Evolutionary conservation across 768 basidiomycete species (phyloP).

Genomic region (Tylopilus felleus): DNA sequence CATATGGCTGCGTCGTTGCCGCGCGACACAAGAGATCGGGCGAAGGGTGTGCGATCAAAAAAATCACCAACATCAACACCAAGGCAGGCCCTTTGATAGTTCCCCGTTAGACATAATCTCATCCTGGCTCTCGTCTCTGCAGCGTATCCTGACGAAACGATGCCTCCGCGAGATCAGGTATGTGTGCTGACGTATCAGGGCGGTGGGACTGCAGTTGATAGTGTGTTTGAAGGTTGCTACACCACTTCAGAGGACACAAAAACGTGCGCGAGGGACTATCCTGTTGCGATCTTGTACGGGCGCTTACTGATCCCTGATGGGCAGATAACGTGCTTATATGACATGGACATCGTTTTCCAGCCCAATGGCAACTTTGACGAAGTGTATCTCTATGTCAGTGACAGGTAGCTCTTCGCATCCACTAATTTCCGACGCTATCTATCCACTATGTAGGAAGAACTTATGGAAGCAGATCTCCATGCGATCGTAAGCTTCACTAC

Average conservation of each 20-base stretch:
- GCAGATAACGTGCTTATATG: slow-evolving; percentile 94
- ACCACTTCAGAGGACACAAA: slow-evolving; percentile 99
- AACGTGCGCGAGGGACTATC: slow-evolving; percentile 57
- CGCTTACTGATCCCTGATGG: slow-evolving; percentile 2
- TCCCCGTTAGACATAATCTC: slow-evolving; percentile 8
- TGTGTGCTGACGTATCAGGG: slow-evolving; percentile 17
- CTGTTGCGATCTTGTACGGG: background rate
- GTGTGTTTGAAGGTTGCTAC: slow-evolving; percentile 60
- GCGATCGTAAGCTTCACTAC: slow-evolving; percentile 69
- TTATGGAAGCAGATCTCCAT: slow-evolving; percentile 99
- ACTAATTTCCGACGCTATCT: background rate
- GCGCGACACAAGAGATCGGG: slow-evolving; percentile 81
- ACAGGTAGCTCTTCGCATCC: background rate
- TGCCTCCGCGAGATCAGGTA: slow-evolving; percentile 94
- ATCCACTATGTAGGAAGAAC: slow-evolving; percentile 69
- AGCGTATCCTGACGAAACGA: slow-evolving; percentile 95
- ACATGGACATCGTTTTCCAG: slow-evolving; percentile 97
- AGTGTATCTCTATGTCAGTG: slow-evolving; percentile 84
- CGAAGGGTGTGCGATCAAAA: slow-evolving; percentile 93
- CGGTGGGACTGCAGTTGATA: slow-evolving; percentile 12
- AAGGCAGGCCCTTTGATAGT: slow-evolving; percentile 49
- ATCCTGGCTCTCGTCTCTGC: slow-evolving; percentile 1
- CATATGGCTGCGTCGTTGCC: slow-evolving; percentile 88
- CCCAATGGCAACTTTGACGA: slow-evolving; percentile 92
- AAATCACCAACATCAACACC: slow-evolving; percentile 91